A percentile compares a stretch with the other conserved stretches of the same genome.
phyloP scores from a whole-genome alignment of 225 moss, liverwort and hornwort genomes.

The Pseudoscleropodium purum region DNA sequence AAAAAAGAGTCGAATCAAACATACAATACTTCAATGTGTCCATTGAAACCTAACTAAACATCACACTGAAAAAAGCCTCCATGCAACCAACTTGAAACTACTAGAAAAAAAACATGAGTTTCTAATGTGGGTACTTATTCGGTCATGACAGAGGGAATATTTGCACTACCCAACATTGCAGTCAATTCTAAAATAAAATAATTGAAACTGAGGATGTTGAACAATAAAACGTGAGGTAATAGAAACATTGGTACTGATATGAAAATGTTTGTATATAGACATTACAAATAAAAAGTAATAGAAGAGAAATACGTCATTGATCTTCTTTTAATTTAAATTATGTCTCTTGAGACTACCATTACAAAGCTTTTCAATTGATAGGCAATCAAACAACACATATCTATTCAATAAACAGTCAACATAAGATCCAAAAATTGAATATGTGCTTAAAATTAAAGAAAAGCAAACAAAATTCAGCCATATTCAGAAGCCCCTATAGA shows the following conservation, averaged over 20 bases:
- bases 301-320: background rate
- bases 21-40: background rate
- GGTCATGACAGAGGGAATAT: fast-evolving
- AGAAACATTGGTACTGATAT: background rate
- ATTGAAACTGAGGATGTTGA: background rate
- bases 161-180: fast-evolving
- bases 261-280: background rate
- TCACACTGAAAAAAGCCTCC: background rate
- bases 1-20: background rate
- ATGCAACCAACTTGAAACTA: background rate
- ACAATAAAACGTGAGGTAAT: background rate
- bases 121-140: fast-evolving
- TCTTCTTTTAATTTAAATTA: background rate
- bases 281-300: background rate
- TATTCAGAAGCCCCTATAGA: fast-evolving
- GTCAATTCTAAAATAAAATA: fast-evolving
- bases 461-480: no score
- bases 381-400: background rate
- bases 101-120: background rate
- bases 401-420: background rate
- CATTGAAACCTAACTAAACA: background rate
- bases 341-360: background rate
- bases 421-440: background rate
- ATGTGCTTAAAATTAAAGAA: background rate
- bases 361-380: background rate